These are phyloP conservation scores for Nevesoporus exiguus DNA, from an alignment of 768 basidiomycete genomes.

Conservation along the genomic window DNA sequence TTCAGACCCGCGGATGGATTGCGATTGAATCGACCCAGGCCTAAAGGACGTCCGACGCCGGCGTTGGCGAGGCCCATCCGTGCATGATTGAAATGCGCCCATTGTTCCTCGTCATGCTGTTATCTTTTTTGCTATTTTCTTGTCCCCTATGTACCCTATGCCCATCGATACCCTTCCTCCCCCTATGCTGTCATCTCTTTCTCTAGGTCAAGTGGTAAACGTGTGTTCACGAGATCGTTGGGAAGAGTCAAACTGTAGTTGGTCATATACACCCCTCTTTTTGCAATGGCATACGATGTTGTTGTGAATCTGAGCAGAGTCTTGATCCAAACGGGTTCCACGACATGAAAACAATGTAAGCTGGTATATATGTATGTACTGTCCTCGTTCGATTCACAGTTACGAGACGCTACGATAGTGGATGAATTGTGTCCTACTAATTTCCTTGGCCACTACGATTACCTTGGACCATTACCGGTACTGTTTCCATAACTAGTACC, in stretches of 20 bases:
- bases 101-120: background rate
- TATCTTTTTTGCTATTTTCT: background rate
- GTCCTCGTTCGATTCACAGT: background rate
- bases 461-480: background rate
- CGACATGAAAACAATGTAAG: no score
- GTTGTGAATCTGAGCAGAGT: background rate
- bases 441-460: background rate
- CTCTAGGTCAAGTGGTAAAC: background rate
- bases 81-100: slow-evolving; percentile 10
- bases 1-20: slow-evolving; percentile 31
- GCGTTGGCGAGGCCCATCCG: slow-evolving; percentile 28
- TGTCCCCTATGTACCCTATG: slow-evolving; percentile 34
- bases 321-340: no score
- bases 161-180: slow-evolving; percentile 9
- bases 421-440: background rate
- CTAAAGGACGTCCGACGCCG: slow-evolving; percentile 40
- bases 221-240: background rate
- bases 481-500: background rate
- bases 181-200: slow-evolving; percentile 28
- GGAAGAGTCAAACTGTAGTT: slow-evolving; percentile 4
- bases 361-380: background rate
- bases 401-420: background rate
- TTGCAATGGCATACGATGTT: slow-evolving; percentile 1
- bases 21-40: slow-evolving; percentile 45
- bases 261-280: background rate